These are phyloP conservation scores for Haplographium delicatum DNA, from an alignment of 495 filamentous ascomycete genomes.

Conservation along the genomic window DNA sequence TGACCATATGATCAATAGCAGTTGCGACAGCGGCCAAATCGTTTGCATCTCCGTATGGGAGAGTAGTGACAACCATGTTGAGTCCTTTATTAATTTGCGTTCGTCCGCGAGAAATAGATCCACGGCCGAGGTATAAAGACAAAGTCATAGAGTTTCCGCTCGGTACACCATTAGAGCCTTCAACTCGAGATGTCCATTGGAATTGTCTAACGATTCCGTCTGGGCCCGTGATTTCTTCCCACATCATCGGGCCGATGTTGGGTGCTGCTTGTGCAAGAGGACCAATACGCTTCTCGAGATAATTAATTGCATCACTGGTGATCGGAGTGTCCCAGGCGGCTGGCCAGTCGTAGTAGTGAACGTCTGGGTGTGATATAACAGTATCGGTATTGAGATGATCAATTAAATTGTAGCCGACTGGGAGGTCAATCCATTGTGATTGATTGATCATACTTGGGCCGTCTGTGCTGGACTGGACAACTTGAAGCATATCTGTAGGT, in stretches of 20 bases:
- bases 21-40: slow-evolving; percentile 35
- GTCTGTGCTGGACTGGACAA: slow-evolving; percentile 44
- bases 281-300: slow-evolving; percentile 49
- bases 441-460: slow-evolving; percentile 48
- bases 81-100: slow-evolving; percentile 55
- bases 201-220: slow-evolving; percentile 63
- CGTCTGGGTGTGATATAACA: slow-evolving; percentile 50
- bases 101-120: slow-evolving; percentile 54
- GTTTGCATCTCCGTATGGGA: slow-evolving; percentile 30
- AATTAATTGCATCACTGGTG: slow-evolving; percentile 37
- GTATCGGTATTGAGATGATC: slow-evolving; percentile 72
- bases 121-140: slow-evolving; percentile 61
- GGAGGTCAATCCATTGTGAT: slow-evolving; percentile 61
- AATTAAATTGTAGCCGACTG: slow-evolving; percentile 68
- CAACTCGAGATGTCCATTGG: slow-evolving; percentile 61
- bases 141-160: slow-evolving; percentile 51
- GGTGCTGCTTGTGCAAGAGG: slow-evolving; percentile 67
- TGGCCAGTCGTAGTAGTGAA: slow-evolving; percentile 21
- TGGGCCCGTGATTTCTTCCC: slow-evolving; percentile 51
- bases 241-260: slow-evolving; percentile 58
- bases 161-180: slow-evolving; percentile 39
- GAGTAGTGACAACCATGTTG: slow-evolving; percentile 24
- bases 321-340: slow-evolving; percentile 32
- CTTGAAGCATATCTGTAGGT: slow-evolving; percentile 54
- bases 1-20: slow-evolving; percentile 56